Conservation (phyloP, 805 yeast species). For the Starmerella bacillaris region DNA sequence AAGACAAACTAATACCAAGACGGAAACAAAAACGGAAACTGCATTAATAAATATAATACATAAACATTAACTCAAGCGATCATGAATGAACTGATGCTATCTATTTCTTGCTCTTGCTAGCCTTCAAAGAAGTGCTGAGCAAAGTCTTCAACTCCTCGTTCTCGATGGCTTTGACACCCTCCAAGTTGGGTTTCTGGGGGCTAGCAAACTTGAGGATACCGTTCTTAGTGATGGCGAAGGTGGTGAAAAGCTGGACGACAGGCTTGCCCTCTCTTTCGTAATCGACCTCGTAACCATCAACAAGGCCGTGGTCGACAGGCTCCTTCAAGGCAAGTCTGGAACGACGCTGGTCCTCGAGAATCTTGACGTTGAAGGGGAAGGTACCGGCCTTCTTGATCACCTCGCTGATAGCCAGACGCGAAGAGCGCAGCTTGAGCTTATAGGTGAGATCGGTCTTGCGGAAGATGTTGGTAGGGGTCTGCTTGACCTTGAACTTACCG, state of each 20-base stretch:
- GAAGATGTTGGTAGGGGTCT: conserved; percentile 49
- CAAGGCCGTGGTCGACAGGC: conserved; percentile 47
- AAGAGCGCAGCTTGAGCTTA: conserved; percentile 51
- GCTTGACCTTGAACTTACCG: conserved; percentile 42
- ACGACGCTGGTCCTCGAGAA: conserved; percentile 49
- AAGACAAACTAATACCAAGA: no score
- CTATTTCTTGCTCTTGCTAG: conserved; percentile 30
- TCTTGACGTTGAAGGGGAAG: conserved; percentile 53
- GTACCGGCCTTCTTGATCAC: conserved; percentile 46
- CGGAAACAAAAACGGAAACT: no score
- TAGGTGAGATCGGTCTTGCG: conserved; percentile 50
- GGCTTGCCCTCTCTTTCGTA: conserved; percentile 48
- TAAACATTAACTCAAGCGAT: no score
- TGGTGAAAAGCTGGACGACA: conserved; percentile 57
- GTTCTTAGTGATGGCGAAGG: conserved; percentile 55
- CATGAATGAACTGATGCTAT: no score
- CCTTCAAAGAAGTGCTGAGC: conserved; percentile 33
- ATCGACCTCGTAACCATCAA: conserved; percentile 50
- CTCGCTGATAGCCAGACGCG: conserved; percentile 48
- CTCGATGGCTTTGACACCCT: conserved; percentile 36
- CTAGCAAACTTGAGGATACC: conserved; percentile 49
- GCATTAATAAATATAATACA: no score
- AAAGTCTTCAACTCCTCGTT: conserved; percentile 30
- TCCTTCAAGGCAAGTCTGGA: conserved; percentile 60
- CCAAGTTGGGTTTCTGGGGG: conserved; percentile 32